phyloP scores from a whole-genome alignment of 2,329 filamentous ascomycete genomes.

The Tolypocladium tundrense region DNA sequence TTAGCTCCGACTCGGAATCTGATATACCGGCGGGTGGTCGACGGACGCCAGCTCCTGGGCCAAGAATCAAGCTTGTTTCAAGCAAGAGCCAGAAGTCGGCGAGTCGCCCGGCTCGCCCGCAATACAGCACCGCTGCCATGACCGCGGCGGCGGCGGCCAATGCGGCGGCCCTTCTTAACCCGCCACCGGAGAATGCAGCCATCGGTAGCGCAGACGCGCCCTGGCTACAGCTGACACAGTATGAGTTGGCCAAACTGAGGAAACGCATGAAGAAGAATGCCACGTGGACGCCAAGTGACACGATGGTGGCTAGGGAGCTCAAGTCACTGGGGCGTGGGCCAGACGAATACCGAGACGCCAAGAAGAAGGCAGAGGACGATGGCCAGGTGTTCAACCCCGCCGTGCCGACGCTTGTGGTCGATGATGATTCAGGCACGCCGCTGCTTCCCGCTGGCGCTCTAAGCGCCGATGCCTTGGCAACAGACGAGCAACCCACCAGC shows the following conservation, averaged over 20 bases:
- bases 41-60: conserved; percentile 23
- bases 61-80: conserved; percentile 41
- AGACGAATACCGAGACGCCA: conserved; percentile 51
- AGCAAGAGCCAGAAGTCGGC: conserved; percentile 32
- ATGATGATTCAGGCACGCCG: conserved; percentile 38
- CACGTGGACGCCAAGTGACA: conserved; percentile 73
- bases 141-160: conserved; percentile 28
- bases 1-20: conserved; percentile 40
- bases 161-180: conserved; percentile 36
- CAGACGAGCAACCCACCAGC: conserved; percentile 53
- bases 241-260: conserved; percentile 57
- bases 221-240: conserved; percentile 55
- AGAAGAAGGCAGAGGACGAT: conserved; percentile 53
- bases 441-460: conserved; percentile 51
- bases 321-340: conserved; percentile 58
- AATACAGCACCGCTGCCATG: conserved; percentile 23
- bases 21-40: conserved; percentile 26
- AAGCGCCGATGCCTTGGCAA: conserved; percentile 43
- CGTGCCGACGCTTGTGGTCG: conserved; percentile 26
- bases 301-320: conserved; percentile 74
- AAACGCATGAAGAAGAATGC: conserved; percentile 92
- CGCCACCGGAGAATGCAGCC: conserved; percentile 49
- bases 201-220: conserved; percentile 50
- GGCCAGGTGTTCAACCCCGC: conserved; percentile 48
- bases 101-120: conserved; percentile 25